Evolutionary conservation across 2,329 filamentous ascomycete species (phyloP).

Genomic region (Gliomastix tumulicola): DNA sequence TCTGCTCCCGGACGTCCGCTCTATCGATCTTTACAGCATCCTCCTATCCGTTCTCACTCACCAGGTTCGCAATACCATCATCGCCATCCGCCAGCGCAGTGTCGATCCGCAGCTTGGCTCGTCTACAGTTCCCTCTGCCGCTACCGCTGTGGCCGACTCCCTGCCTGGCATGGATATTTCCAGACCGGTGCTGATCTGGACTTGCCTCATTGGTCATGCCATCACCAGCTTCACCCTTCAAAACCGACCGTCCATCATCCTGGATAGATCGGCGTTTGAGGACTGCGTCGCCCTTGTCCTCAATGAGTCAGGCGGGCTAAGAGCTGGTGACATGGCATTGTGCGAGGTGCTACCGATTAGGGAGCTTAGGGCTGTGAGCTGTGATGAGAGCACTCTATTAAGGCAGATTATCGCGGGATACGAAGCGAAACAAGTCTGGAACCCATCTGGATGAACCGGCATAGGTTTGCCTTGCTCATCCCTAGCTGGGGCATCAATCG

Average conservation of each 20-base stretch:
- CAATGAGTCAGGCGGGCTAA: conserved; percentile 2
- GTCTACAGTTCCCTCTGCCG: not conserved
- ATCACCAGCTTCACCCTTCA: conserved; percentile 12
- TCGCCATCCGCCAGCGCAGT: conserved; percentile 1
- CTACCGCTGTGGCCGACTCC: conserved; percentile 1
- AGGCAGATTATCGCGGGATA: conserved; percentile 4
- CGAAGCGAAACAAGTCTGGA: conserved; percentile 2
- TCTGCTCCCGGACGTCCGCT: conserved; percentile 20
- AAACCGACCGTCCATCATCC: conserved; percentile 3
- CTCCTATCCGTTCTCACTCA: conserved; percentile 16
- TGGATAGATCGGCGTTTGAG: conserved; percentile 15
- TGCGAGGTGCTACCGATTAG: conserved; percentile 7
- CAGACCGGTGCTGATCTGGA: conserved; percentile 16
- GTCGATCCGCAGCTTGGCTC: too few relatives aligned
- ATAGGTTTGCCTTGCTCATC: too few relatives aligned
- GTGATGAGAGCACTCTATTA: conserved; percentile 4
- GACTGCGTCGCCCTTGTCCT: conserved; percentile 12
- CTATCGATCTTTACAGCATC: conserved; percentile 19
- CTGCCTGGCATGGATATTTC: conserved; percentile 3
- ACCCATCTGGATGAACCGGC: too few relatives aligned
- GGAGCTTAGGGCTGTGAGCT: conserved; percentile 3
- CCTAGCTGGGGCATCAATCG: too few relatives aligned
- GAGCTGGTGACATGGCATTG: conserved; percentile 5
- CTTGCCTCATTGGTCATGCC: conserved; percentile 16
- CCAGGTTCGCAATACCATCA: conserved; percentile 10